These are phyloP conservation scores for Kondoa malvinella DNA, from an alignment of 768 basidiomycete genomes.

Conservation along the genomic window DNA sequence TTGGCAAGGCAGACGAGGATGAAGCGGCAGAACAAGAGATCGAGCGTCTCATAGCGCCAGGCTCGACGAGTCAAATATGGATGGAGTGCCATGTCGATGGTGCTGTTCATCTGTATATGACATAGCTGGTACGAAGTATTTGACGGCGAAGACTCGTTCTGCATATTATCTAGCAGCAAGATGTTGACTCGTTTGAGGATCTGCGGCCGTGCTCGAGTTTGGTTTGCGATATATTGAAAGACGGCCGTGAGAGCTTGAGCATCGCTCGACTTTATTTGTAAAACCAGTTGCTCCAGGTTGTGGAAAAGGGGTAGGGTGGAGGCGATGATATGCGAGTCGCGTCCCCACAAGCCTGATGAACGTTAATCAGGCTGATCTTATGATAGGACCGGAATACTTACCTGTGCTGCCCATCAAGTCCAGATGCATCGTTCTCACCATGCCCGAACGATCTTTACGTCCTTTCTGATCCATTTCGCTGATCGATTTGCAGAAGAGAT, in stretches of 20 bases:
- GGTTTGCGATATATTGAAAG: not conserved
- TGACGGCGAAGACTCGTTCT: not conserved
- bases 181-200: not conserved
- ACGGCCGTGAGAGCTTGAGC: not conserved
- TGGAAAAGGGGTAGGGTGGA: not conserved
- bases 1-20: not conserved
- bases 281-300: not conserved
- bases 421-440: not conserved
- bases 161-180: not conserved
- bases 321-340: not conserved
- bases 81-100: not conserved
- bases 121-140: not conserved
- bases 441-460: not conserved
- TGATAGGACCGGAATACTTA: not conserved
- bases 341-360: not conserved
- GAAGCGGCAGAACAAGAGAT: not conserved
- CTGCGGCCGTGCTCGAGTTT: not conserved
- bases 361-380: not conserved
- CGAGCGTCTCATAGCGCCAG: not conserved
- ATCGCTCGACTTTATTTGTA: not conserved
- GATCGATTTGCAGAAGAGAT: not conserved
- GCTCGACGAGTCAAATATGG: not conserved
- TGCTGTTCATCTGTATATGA: not conserved
- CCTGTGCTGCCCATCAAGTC: not conserved
- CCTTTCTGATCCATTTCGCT: not conserved